phyloP scores from a whole-genome alignment of 768 basidiomycete species.

The Lentinus brumalis region DNA sequence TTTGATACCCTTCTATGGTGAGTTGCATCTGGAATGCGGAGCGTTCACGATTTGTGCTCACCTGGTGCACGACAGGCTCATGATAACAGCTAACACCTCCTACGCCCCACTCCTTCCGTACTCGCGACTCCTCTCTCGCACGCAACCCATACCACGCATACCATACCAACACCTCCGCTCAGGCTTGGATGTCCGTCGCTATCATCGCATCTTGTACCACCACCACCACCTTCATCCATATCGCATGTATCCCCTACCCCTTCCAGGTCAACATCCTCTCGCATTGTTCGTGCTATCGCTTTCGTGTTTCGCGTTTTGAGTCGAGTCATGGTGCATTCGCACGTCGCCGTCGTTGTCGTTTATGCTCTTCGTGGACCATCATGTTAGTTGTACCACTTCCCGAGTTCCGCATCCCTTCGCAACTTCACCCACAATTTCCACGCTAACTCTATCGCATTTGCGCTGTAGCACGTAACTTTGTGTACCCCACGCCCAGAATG shows the following conservation, averaged over 20 bases:
- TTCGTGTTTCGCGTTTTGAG: conserved; percentile 5
- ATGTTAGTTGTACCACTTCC: conserved; percentile 15
- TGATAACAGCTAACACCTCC: neutral
- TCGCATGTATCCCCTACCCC: conserved; percentile 1
- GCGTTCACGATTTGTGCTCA: neutral
- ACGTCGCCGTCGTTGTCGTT: conserved; percentile 5
- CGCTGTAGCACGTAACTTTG: conserved; percentile 3
- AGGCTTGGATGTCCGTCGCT: conserved; percentile 9
- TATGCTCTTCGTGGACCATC: conserved; percentile 12
- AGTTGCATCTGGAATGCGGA: neutral
- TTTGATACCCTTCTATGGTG: conserved; percentile 17
- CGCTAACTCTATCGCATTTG: conserved; percentile 2
- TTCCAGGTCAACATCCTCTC: conserved; percentile 6
- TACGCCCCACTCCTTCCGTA: conserved; percentile 1
- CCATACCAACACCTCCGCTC: conserved; percentile 14
- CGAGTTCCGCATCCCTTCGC: conserved; percentile 2
- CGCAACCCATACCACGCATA: neutral
- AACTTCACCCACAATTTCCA: neutral
- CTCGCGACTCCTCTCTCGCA: neutral
- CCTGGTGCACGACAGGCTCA: conserved; percentile 4
- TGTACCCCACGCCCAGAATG: conserved; percentile 3
- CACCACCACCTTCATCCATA: neutral
- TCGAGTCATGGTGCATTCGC: neutral
- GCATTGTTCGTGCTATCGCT: conserved; percentile 1
- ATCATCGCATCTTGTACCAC: conserved; percentile 1